phyloP scores from a whole-genome alignment of 2,329 filamentous ascomycete genomes.

The Endothia cerciana region DNA sequence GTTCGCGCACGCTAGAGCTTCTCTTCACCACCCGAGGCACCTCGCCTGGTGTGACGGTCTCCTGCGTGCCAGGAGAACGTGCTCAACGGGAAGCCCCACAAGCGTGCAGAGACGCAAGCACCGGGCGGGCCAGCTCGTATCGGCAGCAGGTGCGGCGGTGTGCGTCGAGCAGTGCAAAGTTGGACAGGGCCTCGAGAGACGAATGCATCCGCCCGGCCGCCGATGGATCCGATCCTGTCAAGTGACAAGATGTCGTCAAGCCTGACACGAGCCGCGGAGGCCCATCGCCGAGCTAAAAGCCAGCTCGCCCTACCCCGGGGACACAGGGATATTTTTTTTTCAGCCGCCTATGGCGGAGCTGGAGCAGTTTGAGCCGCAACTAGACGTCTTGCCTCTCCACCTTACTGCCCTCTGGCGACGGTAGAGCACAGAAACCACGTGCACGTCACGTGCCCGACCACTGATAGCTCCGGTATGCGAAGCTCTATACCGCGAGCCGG shows the following conservation, averaged over 20 bases:
- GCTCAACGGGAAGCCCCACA: neutral
- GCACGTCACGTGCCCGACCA: no score
- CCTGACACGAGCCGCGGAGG: neutral
- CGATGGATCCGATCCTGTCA: neutral
- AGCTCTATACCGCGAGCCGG: no score
- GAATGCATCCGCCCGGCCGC: neutral
- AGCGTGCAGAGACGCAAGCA: conserved; percentile 2
- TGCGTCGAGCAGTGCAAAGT: neutral
- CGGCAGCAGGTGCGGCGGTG: neutral
- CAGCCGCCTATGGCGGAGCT: conserved; percentile 9
- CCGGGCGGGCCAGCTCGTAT: neutral
- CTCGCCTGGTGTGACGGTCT: neutral
- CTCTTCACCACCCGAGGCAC: neutral
- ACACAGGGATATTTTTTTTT: neutral
- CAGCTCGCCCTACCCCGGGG: neutral
- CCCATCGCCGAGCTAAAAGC: no score
- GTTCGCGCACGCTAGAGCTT: neutral
- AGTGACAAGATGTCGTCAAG: neutral
- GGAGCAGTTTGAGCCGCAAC: conserved; percentile 12
- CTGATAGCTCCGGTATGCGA: no score
- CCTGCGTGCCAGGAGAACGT: neutral
- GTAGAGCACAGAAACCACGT: no score
- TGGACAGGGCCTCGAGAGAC: neutral
- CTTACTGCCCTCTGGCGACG: neutral
- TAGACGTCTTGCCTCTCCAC: neutral